Percentiles rank a stretch among this genome's conserved stretches.
Evolutionary conservation across 768 basidiomycete species (phyloP).

Genomic region (Suillus subalutaceus): DNA sequence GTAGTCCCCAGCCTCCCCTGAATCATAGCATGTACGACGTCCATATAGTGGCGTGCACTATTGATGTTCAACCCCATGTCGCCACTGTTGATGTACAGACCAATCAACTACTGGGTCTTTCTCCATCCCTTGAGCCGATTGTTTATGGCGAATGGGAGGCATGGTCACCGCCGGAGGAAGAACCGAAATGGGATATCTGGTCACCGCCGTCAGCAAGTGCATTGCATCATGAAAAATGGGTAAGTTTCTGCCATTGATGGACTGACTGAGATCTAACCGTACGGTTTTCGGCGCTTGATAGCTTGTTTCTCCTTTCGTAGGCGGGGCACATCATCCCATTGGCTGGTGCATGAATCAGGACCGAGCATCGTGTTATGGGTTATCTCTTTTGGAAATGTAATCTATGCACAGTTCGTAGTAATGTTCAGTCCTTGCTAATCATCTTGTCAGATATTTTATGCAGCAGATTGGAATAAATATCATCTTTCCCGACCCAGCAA

Average conservation of each 20-base stretch:
- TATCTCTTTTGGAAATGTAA: conserved; percentile 2
- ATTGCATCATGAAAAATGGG: conserved; percentile 6
- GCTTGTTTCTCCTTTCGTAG: conserved; percentile 2
- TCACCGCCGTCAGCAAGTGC: conserved; percentile 8
- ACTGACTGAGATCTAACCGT: not conserved
- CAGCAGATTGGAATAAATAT: not conserved
- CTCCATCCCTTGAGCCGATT: not conserved
- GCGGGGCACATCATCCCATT: not conserved
- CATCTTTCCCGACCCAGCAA: not conserved
- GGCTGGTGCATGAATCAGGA: conserved; percentile 4
- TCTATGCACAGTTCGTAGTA: no score
- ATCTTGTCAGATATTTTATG: conserved; percentile 3
- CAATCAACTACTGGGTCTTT: not conserved
- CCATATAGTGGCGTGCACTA: conserved; percentile 16
- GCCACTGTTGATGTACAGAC: conserved; percentile 13
- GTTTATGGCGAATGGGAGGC: not conserved
- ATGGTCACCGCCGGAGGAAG: not conserved
- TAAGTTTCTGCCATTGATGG: not conserved
- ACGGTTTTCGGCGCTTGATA: not conserved
- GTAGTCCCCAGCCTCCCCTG: not conserved
- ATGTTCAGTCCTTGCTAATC: not conserved
- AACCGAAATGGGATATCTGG: conserved; percentile 13
- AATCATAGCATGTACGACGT: conserved; percentile 5
- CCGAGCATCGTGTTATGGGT: not conserved
- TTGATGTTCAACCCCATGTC: conserved; percentile 2